phyloP scores from a whole-genome alignment of 257 asterid genomes.

The Fraxinus cuspidata region DNA sequence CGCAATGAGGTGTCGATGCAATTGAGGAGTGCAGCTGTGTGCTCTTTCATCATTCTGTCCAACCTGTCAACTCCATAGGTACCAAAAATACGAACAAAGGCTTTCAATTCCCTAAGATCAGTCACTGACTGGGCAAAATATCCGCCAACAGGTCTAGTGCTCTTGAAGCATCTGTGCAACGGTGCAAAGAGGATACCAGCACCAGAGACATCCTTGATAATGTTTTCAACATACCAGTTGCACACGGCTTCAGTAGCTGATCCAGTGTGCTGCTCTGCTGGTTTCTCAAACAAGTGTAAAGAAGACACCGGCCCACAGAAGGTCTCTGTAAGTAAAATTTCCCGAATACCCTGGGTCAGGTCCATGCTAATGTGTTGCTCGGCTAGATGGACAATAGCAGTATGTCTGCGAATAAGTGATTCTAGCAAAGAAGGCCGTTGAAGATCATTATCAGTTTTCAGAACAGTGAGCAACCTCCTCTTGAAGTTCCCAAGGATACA shows the following conservation, averaged over 20 bases:
- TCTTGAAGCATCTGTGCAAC: constrained; percentile 83
- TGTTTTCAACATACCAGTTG: constrained; percentile 93
- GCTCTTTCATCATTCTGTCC: constrained; percentile 93
- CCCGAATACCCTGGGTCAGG: constrained; percentile 92
- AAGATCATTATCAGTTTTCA: constrained; percentile 92
- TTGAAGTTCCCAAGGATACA: constrained; percentile 94
- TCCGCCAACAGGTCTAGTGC: constrained; percentile 97
- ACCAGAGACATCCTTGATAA: constrained; percentile 83
- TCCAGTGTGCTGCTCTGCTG: constrained; percentile 77
- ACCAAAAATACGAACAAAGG: constrained; percentile 86
- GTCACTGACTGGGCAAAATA: constrained; percentile 93
- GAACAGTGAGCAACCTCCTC: constrained; percentile 85
- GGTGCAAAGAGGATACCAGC: constrained; percentile 94
- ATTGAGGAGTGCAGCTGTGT: constrained; percentile 88
- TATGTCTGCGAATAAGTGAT: constrained; percentile 82
- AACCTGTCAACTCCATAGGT: constrained; percentile 95
- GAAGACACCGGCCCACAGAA: constrained; percentile 97
- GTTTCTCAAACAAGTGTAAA: constrained; percentile 85
- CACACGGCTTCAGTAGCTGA: constrained; percentile 90
- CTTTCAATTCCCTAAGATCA: constrained; percentile 74
- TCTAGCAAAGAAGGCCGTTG: constrained; percentile 92
- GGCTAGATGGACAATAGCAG: constrained; percentile 82
- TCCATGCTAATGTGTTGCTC: constrained; percentile 99
- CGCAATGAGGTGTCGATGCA: constrained; percentile 93
- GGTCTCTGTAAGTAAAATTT: constrained; percentile 85